Conservation (phyloP, 176 grass and related monocot genomes). For the Zea mays region DNA sequence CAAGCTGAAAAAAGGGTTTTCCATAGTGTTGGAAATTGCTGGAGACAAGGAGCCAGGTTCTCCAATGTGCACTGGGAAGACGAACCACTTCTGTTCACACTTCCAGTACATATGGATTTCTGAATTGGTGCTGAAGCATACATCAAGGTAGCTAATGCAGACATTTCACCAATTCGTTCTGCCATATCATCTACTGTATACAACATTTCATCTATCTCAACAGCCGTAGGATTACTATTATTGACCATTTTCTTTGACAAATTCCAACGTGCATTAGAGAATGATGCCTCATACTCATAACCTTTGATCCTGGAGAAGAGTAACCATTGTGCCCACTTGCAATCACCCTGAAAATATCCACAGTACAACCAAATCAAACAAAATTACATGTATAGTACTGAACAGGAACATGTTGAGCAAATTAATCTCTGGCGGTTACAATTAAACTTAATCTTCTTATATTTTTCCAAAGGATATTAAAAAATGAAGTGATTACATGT, state of each 20-base stretch:
- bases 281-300: slow-evolving; percentile 82
- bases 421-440: slow-evolving; percentile 29
- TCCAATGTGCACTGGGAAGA: slow-evolving; percentile 83
- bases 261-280: slow-evolving; percentile 81
- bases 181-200: slow-evolving; percentile 83
- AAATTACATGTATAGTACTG: not conserved
- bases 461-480: slow-evolving; percentile 27
- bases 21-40: slow-evolving; percentile 77
- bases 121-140: slow-evolving; percentile 81
- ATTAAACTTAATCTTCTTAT: slow-evolving; percentile 14
- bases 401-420: slow-evolving; percentile 31
- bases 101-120: slow-evolving; percentile 76
- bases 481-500: slow-evolving; percentile 12
- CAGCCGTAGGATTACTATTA: slow-evolving; percentile 47
- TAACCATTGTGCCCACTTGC: slow-evolving; percentile 91
- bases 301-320: slow-evolving; percentile 84
- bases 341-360: slow-evolving; percentile 68
- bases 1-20: slow-evolving; percentile 70
- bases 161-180: slow-evolving; percentile 75
- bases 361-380: slow-evolving; percentile 21
- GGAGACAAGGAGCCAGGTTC: slow-evolving; percentile 63
- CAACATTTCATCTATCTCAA: slow-evolving; percentile 80
- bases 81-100: slow-evolving; percentile 67
- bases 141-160: slow-evolving; percentile 93
- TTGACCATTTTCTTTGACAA: slow-evolving; percentile 52